Evolutionary conservation across 768 basidiomycete genomes (phyloP).

Genomic region (Phlebiopsis gigantea): DNA sequence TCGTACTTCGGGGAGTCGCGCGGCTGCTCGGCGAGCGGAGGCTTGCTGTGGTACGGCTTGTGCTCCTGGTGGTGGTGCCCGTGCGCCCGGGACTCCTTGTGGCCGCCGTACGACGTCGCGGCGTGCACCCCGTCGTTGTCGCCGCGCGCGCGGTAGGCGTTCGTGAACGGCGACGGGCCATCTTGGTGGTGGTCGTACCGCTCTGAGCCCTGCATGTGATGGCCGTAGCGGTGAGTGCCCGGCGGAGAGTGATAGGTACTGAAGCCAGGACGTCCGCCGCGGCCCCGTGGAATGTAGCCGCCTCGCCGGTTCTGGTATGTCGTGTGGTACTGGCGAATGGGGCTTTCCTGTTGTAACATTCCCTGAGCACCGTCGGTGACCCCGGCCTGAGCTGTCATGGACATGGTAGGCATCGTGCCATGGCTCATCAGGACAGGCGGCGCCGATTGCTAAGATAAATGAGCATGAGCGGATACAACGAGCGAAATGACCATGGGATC

Average conservation of each 20-base stretch:
- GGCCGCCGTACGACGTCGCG: background rate
- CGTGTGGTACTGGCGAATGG: background rate
- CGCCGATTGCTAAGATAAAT: too few relatives aligned
- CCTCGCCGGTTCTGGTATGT: background rate
- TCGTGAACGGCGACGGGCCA: background rate
- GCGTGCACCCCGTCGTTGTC: background rate
- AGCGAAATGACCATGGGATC: too few relatives aligned
- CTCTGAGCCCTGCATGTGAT: too few relatives aligned
- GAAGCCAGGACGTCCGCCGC: too few relatives aligned
- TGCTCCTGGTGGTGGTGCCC: background rate
- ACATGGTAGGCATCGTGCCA: too few relatives aligned
- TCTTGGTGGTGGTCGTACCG: background rate
- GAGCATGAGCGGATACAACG: too few relatives aligned
- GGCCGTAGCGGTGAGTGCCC: too few relatives aligned
- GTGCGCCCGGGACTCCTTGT: background rate
- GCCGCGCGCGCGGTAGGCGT: background rate
- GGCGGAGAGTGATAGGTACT: too few relatives aligned
- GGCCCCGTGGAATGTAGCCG: background rate
- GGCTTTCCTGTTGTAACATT: background rate
- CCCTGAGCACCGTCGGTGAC: too few relatives aligned
- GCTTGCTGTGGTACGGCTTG: background rate
- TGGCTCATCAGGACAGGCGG: too few relatives aligned
- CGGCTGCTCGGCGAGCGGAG: background rate
- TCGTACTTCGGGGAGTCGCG: background rate
- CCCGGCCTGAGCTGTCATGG: too few relatives aligned